These are phyloP conservation scores for Kingdonia uniflora DNA, from an alignment of 164 flowering plant species.

Conservation along the genomic window DNA sequence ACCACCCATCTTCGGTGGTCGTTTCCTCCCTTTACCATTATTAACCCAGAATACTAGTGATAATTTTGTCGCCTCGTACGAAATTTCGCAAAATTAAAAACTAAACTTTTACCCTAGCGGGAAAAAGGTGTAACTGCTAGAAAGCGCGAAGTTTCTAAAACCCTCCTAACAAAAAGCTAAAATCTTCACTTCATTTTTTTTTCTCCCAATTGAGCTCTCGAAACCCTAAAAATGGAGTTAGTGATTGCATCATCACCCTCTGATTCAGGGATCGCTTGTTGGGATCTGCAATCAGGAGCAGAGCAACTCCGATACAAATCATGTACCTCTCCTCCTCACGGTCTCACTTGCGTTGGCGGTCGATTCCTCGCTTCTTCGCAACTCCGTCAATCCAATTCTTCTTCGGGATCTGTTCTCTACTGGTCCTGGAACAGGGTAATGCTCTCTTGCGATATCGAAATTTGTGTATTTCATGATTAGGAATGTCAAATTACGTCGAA, in stretches of 20 bases:
- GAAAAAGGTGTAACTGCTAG: too few relatives aligned
- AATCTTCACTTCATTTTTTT: too few relatives aligned
- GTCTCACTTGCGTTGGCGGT: conserved; percentile 46
- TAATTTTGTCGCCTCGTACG: too few relatives aligned
- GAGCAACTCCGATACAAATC: conserved; percentile 49
- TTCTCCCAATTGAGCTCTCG: too few relatives aligned
- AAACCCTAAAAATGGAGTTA: conserved; percentile 27
- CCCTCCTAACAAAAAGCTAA: too few relatives aligned
- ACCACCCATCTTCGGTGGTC: too few relatives aligned
- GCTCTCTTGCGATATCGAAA: neutral
- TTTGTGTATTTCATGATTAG: neutral
- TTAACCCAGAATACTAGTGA: too few relatives aligned
- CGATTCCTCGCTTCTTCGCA: conserved; percentile 77
- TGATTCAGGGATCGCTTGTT: conserved; percentile 63
- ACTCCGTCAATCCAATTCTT: conserved; percentile 41
- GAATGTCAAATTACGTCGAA: too few relatives aligned
- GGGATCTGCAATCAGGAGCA: conserved; percentile 56
- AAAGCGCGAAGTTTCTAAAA: too few relatives aligned
- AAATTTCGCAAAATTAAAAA: too few relatives aligned
- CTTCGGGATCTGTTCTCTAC: conserved; percentile 56
- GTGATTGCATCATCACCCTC: conserved; percentile 57
- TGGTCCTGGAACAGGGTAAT: conserved; percentile 86
- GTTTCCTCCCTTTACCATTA: too few relatives aligned
- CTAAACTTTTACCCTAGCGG: too few relatives aligned
- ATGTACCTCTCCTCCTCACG: conserved; percentile 64